phyloP scores from a whole-genome alignment of 257 asterid species.

The Jaltomata sinuosa region DNA sequence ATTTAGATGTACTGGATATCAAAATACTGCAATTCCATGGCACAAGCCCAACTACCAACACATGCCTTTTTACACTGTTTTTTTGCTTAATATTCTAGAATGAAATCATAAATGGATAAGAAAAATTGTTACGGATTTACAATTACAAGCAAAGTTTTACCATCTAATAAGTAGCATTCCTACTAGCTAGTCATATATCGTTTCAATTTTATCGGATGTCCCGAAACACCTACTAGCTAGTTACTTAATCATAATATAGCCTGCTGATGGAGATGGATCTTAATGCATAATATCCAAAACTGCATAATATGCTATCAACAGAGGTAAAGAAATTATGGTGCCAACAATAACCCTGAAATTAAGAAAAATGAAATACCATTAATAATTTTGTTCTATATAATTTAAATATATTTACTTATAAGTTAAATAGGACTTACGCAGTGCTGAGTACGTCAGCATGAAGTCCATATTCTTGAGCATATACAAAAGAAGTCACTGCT shows the following conservation, averaged over 20 bases:
- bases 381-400: background rate
- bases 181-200: background rate
- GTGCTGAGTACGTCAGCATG: constrained; percentile 22
- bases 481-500: constrained; percentile 16
- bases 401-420: background rate
- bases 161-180: background rate
- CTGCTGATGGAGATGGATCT: background rate
- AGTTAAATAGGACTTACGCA: constrained; percentile 10
- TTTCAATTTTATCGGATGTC: background rate
- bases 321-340: background rate
- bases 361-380: background rate
- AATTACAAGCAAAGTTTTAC: background rate
- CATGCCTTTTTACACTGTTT: background rate
- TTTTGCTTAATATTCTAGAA: background rate
- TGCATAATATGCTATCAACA: background rate
- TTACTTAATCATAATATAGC: no score
- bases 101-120: background rate
- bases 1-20: background rate
- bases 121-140: background rate
- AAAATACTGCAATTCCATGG: background rate
- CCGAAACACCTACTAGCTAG: background rate
- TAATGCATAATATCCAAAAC: background rate
- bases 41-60: background rate
- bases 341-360: constrained; percentile 3
- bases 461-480: constrained; percentile 20